Conservation (phyloP, 352 stramenopile genomes). For the Pythium rhizo-oryzae region DNA sequence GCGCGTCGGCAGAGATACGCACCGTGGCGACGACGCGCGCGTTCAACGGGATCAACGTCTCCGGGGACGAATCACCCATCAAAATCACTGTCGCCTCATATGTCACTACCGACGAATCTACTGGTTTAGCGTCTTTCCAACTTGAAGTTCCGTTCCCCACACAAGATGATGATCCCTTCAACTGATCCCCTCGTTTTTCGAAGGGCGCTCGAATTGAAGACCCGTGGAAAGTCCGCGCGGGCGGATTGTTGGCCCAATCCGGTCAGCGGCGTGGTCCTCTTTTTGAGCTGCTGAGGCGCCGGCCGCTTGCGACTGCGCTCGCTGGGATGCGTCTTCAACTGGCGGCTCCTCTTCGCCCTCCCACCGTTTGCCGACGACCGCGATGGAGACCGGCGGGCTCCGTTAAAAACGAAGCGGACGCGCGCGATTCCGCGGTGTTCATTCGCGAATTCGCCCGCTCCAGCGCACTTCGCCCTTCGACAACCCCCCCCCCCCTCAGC, state of each 20-base stretch:
- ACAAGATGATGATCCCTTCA: neutral
- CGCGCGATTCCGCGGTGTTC: conserved; percentile 21
- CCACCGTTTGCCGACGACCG: neutral
- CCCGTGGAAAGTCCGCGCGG: neutral
- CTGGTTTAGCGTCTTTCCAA: neutral
- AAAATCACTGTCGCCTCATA: neutral
- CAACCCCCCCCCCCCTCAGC: neutral
- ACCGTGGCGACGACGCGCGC: too few relatives aligned
- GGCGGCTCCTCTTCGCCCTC: neutral
- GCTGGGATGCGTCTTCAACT: conserved; percentile 10
- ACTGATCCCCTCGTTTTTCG: neutral
- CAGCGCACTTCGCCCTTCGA: conserved; percentile 9
- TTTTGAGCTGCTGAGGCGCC: neutral
- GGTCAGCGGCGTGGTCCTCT: neutral
- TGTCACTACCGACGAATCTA: neutral
- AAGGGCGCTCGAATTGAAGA: neutral
- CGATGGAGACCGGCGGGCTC: neutral
- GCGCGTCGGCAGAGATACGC: neutral
- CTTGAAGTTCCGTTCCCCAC: neutral
- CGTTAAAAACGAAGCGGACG: conserved; percentile 7
- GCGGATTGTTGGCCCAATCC: neutral
- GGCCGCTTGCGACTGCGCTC: neutral
- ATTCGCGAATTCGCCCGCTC: conserved; percentile 23
- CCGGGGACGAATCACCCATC: neutral
- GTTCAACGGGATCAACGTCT: neutral